A percentile compares a stretch with the other conserved stretches of the same genome.
Evolutionary conservation across 345 rosid species (phyloP).

Genomic region (Mangifera indica): DNA sequence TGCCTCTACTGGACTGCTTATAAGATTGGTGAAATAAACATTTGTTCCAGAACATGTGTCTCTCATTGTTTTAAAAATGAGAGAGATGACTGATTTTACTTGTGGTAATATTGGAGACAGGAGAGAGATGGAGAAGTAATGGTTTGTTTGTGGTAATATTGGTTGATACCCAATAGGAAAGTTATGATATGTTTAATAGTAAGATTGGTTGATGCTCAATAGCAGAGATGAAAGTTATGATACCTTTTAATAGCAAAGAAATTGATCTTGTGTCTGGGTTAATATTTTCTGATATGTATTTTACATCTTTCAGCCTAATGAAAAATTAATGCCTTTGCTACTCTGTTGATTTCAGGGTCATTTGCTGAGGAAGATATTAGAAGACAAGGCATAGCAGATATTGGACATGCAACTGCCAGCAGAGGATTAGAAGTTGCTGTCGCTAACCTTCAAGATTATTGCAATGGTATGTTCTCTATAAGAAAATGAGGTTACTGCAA

Average conservation of each 20-base stretch:
- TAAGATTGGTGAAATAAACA: neutral
- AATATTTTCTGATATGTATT: conserved; percentile 1
- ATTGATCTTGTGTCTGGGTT: neutral
- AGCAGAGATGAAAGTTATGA: neutral
- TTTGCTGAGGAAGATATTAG: conserved; percentile 99
- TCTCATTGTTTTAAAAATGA: neutral
- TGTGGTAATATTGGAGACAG: conserved; percentile 8
- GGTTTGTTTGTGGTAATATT: neutral
- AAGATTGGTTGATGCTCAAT: neutral
- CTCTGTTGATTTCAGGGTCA: conserved; percentile 56
- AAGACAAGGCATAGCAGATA: conserved; percentile 69
- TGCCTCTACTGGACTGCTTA: neutral
- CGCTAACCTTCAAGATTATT: conserved; percentile 97
- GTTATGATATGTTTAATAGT: neutral
- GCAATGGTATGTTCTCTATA: conserved; percentile 64
- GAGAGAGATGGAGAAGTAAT: neutral
- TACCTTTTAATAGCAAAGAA: neutral
- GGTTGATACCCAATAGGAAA: neutral
- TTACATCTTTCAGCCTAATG: conserved; percentile 17
- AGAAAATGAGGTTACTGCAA: conserved; percentile 62
- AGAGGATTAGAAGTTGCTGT: conserved; percentile 98
- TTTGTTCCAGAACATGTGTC: neutral
- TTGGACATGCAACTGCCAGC: conserved; percentile 88
- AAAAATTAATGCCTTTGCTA: conserved; percentile 10
- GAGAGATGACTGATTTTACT: neutral